Percentiles rank a stretch among this genome's conserved stretches.
Conservation (phyloP, 164 flowering plant species). For the Tetracentron sinense region DNA sequence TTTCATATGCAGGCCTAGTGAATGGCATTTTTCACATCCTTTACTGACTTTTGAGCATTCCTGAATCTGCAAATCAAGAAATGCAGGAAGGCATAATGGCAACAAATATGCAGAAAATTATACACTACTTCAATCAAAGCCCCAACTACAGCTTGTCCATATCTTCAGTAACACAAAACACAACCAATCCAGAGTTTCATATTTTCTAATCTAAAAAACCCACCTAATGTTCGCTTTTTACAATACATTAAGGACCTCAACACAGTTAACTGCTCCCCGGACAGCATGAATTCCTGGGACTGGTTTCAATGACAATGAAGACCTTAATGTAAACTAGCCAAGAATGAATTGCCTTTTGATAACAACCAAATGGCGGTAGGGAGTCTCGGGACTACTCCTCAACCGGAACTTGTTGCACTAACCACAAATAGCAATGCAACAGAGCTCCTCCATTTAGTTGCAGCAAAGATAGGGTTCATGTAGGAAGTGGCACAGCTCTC, state of each 20-base stretch:
- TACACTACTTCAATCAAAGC: too few species aligned
- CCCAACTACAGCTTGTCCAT: neutral
- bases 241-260: conserved; percentile 16
- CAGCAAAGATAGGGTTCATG: conserved; percentile 27
- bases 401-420: conserved; percentile 24
- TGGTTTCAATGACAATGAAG: conserved; percentile 14
- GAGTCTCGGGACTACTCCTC: conserved; percentile 25
- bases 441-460: conserved; percentile 39
- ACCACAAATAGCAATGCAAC: conserved; percentile 15
- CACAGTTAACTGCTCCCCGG: conserved; percentile 9
- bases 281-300: neutral
- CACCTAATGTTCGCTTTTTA: conserved; percentile 1
- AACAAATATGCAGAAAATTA: too few species aligned
- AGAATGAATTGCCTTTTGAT: conserved; percentile 71
- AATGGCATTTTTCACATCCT: too few species aligned
- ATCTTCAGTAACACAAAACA: conserved; percentile 9
- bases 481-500: conserved; percentile 8
- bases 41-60: too few species aligned
- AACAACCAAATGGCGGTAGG: conserved; percentile 43
- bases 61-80: too few species aligned
- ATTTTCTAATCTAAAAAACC: neutral
- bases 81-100: too few species aligned
- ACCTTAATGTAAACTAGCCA: conserved; percentile 61
- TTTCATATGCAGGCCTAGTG: too few species aligned
- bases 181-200: neutral